phyloP scores from a whole-genome alignment of 2,329 filamentous ascomycete species.

The Alternaria burnsii region DNA sequence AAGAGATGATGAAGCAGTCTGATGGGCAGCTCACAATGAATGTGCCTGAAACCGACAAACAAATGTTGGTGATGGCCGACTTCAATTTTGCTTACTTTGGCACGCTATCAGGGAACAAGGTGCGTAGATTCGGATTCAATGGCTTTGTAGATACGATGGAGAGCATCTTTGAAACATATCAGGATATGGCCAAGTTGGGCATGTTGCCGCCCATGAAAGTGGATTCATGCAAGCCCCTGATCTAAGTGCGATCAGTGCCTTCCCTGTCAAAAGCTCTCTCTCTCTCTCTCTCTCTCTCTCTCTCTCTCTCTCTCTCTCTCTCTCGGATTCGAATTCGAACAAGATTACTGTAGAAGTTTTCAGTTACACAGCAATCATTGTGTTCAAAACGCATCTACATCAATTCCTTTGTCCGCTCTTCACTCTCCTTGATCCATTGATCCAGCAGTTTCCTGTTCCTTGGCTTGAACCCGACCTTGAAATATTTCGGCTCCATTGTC shows the following conservation, averaged over 20 bases:
- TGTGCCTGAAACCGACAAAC: slow-evolving; percentile 5
- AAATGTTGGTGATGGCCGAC: slow-evolving; percentile 14
- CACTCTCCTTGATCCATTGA: slow-evolving; percentile 58
- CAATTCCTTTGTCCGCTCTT: slow-evolving; percentile 56
- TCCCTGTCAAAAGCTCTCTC: neutral
- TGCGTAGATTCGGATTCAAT: slow-evolving; percentile 18
- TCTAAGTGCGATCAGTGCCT: neutral
- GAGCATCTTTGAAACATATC: slow-evolving; percentile 23
- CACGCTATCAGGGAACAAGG: slow-evolving; percentile 16
- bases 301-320: too few relatives aligned
- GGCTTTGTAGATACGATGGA: slow-evolving; percentile 21
- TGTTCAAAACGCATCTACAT: slow-evolving; percentile 22
- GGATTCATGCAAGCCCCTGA: slow-evolving; percentile 9
- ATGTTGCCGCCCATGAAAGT: slow-evolving; percentile 19
- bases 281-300: too few relatives aligned
- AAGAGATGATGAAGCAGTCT: slow-evolving; percentile 18
- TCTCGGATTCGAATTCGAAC: neutral
- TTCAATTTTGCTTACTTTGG: slow-evolving; percentile 12
- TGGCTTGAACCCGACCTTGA: slow-evolving; percentile 59
- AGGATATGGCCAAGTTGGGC: slow-evolving; percentile 20
- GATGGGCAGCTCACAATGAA: slow-evolving; percentile 14
- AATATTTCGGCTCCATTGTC: slow-evolving; percentile 61
- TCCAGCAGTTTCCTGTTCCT: slow-evolving; percentile 54
- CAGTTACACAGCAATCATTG: neutral
- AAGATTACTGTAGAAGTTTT: neutral